phyloP scores from a whole-genome alignment of 2,329 filamentous ascomycete species.

The Tolypocladium endophyticum region DNA sequence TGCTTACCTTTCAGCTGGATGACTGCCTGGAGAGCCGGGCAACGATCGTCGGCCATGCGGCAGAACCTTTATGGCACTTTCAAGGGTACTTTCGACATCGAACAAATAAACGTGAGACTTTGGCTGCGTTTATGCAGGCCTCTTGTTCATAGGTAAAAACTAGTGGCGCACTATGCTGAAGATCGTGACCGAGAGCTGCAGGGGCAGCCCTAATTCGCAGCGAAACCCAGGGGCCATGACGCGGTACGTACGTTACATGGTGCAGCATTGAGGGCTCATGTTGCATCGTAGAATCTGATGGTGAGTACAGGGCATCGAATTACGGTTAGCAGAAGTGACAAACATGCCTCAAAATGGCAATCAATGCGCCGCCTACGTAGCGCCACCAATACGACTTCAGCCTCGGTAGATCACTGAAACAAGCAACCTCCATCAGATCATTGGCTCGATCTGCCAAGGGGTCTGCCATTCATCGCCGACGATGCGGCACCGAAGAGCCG shows the following conservation, averaged over 20 bases:
- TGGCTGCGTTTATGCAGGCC: neutral
- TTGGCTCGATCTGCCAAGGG: neutral
- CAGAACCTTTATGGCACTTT: neutral
- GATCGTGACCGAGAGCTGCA: neutral
- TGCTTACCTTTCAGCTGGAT: neutral
- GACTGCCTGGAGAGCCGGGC: neutral
- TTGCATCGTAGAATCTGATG: neutral
- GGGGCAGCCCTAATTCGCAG: neutral
- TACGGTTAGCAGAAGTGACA: neutral
- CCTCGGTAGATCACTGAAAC: neutral
- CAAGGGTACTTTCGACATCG: neutral
- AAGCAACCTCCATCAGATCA: neutral
- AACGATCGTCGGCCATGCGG: neutral
- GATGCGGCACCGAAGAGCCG: neutral
- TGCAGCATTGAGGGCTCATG: neutral
- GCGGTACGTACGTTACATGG: neutral
- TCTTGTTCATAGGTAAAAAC: neutral
- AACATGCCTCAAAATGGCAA: neutral
- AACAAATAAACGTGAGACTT: neutral
- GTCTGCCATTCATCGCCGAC: neutral
- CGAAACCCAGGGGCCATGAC: neutral
- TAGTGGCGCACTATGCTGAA: neutral
- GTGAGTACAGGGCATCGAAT: neutral
- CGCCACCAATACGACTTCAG: neutral
- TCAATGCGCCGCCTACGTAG: neutral